phyloP scores from a whole-genome alignment of 805 yeast species.

The Suhomyces prunicola region DNA sequence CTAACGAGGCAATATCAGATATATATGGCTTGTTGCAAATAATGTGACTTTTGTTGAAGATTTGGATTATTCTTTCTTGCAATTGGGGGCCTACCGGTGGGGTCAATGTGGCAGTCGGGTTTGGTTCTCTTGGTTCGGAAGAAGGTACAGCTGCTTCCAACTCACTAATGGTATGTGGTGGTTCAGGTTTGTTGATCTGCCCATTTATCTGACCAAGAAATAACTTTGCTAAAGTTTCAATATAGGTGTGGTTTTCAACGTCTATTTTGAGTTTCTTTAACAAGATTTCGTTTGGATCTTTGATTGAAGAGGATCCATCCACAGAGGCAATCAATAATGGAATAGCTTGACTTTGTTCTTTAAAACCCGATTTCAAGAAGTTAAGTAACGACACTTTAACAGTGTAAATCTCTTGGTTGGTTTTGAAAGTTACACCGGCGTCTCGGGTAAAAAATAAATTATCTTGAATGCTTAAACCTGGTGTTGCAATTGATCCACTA shows the following conservation, averaged over 20 bases:
- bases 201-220: conserved; percentile 43
- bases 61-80: conserved; percentile 54
- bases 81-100: conserved; percentile 55
- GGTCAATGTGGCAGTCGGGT: background rate
- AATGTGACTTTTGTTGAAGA: conserved; percentile 48
- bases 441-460: conserved; percentile 61
- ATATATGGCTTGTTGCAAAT: conserved; percentile 46
- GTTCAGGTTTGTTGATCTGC: background rate
- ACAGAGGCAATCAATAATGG: conserved; percentile 62
- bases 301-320: conserved; percentile 55
- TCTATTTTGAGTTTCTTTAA: conserved; percentile 52
- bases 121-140: conserved; percentile 8
- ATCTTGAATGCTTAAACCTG: conserved; percentile 62
- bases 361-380: conserved; percentile 42
- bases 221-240: conserved; percentile 44
- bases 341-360: conserved; percentile 35
- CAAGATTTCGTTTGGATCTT: conserved; percentile 51
- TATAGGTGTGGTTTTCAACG: conserved; percentile 45
- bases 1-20: conserved; percentile 52
- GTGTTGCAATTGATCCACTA: conserved; percentile 37
- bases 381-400: conserved; percentile 28
- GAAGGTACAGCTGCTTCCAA: conserved; percentile 12
- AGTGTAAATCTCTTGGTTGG: conserved; percentile 39
- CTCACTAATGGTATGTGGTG: background rate
- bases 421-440: conserved; percentile 61